Evolutionary conservation across 2,329 filamentous ascomycete species (phyloP).

Genomic region (Monilinia polystroma): DNA sequence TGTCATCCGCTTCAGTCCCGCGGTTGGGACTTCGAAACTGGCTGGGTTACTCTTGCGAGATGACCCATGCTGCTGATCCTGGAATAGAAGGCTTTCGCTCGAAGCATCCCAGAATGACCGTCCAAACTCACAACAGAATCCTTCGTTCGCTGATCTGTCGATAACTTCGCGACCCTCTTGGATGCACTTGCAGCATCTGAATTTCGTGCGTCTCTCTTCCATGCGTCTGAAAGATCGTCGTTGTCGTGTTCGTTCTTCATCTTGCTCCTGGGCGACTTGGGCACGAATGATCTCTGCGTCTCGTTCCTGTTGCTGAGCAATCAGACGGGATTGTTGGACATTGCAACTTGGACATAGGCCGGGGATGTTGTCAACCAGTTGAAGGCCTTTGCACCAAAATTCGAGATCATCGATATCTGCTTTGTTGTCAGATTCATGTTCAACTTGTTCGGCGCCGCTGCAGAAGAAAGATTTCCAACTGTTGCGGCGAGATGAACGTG

Average conservation of each 20-base stretch:
- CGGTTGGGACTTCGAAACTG: background rate
- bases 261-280: slow-evolving; percentile 10
- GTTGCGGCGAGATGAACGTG: slow-evolving; percentile 7
- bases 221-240: background rate
- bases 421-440: slow-evolving; percentile 14
- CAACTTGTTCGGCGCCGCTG: background rate
- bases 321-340: background rate
- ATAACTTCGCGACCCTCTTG: slow-evolving; percentile 2
- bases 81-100: background rate
- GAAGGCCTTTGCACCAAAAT: background rate
- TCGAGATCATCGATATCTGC: background rate
- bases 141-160: slow-evolving; percentile 20
- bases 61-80: background rate
- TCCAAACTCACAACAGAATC: slow-evolving; percentile 29
- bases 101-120: slow-evolving; percentile 19
- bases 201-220: slow-evolving; percentile 3
- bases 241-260: slow-evolving; percentile 10
- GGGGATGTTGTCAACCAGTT: background rate
- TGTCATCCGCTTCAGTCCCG: background rate
- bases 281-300: background rate
- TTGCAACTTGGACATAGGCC: slow-evolving; percentile 4
- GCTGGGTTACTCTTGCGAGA: background rate
- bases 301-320: background rate
- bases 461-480: slow-evolving; percentile 18
- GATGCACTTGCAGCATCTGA: slow-evolving; percentile 23